Evolutionary conservation across 106 monocot species (phyloP), one percentile per base, ranked within the genome.

Genomic region (Dioscorea alata): DNA sequence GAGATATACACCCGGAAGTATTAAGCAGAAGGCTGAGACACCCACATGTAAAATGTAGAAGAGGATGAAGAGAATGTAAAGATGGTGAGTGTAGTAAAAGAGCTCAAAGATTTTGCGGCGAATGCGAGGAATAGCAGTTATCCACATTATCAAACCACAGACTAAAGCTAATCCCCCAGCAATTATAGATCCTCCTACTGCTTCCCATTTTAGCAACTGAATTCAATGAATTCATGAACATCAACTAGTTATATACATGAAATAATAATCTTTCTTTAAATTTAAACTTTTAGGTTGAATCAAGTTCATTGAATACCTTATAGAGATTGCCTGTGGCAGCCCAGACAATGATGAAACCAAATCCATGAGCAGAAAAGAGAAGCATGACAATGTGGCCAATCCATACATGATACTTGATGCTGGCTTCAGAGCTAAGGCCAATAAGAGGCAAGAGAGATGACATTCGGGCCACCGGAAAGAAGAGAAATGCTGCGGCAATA

Each of bases 371-470:
- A 8, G 81, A 76, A 71, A 95, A 75, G 25, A 91, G 18, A 20
- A 48, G 31, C 88, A 95, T 85, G 62, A 70, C 81, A 23, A 81
- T 73, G 65, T 95, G 90, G 4, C 94, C 94, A 12, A 95, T 25
- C 94, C 94, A 95, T 12, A 91, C 66, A 42, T 95, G 94, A 67
- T 95, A 95, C 70, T 81, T 89, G 72, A 95, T 64, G 70, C 85
- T 91, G 63, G 73, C 24, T 21, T 95, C 91, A 4, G 94, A 88
- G 1, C 85, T 85, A 14, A 95, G 72, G 6, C 91, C 90, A 0
- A 83, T 0, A 22, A 95, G 88, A 24, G 88, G 91, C 42, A 95
- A 74, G 60, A 95, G 48, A 0, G 91, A 84, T 0, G 91, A 95
- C 4, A 49, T 58, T 20, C 91, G 67, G 0, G 85, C 75, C 2